phyloP scores from a whole-genome alignment of 2,329 filamentous ascomycete species.

The Clarireedia sp. region DNA sequence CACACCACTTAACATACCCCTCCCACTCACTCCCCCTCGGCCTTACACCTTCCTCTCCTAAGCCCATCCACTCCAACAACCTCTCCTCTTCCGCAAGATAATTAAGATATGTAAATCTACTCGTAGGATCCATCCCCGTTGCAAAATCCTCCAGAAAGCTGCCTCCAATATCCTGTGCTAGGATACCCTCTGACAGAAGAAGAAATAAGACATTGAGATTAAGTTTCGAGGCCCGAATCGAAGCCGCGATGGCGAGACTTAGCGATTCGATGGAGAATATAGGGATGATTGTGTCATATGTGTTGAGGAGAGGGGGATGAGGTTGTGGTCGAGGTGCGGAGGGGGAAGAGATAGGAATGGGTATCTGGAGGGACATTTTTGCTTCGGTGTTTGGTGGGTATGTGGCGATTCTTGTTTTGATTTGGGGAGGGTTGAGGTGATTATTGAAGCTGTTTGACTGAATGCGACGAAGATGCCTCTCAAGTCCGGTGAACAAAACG shows the following conservation, averaged over 20 bases:
- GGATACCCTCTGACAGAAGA: neutral
- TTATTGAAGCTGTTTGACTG: neutral
- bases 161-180: neutral
- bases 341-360: neutral
- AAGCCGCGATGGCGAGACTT: conserved; percentile 4
- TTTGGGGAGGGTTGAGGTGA: neutral
- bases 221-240: neutral
- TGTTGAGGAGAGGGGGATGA: neutral
- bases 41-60: neutral
- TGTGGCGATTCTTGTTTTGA: too few species aligned
- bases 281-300: conserved; percentile 4
- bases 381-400: neutral
- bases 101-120: conserved; percentile 7
- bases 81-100: conserved; percentile 1
- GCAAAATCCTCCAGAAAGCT: conserved; percentile 6
- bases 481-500: too few species aligned
- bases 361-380: conserved; percentile 5
- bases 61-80: conserved; percentile 1
- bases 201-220: neutral
- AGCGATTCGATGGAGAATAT: neutral
- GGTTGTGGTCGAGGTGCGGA: neutral
- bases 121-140: conserved; percentile 3
- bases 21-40: conserved; percentile 1
- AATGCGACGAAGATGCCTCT: too few species aligned
- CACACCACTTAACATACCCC: conserved; percentile 1